Base-by-base conservation (phyloP, 2,329 filamentous ascomycete species). In the Colletotrichum sp. region DNA sequence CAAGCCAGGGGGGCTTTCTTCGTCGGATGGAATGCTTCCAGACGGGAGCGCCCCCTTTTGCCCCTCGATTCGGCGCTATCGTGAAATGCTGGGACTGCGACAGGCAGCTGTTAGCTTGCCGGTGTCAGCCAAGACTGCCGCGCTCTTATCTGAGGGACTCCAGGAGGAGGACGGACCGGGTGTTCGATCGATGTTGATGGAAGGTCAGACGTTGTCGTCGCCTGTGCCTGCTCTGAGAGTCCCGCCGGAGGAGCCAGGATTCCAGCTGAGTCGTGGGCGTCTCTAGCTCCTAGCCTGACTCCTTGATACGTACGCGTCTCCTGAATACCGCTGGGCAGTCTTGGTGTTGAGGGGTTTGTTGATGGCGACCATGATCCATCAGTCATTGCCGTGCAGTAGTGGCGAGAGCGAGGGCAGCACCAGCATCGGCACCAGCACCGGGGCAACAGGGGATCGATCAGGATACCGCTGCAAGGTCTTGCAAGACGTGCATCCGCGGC, bases 61-160 rank as follows among this genome's bases (percentile, higher is more conserved):
- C 26, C 69, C 52, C 34, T 58, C 21, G 30, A 38, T 38, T 21
- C 8, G 32, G 10, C 21, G 15, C 18, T 24, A 34, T 62, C 18
- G 21, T n/a, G 9, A 48, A 32, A 34, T 34, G 58, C 55, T n/a
- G 64, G 26, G 32, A 26, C 61, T 15, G n/a, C 21, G 30, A 75
- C 56, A 16, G 24, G 16, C 58, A 36, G n/a, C 70, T 75, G 58
- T 68, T 65, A 69, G 28, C 34, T 52, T 72, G 48, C 21, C 43
- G 28, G 24, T 65, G 52, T 65, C 43, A 73, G 70, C 70, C 73
- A 75, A 75, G 73, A 58, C 48, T 73, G 70, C 32, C 26, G 64
- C 73, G 64, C 43, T 68, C 62, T 21, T 65, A 56, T 72, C 32
- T 34, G 32, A 72, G 64, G 34, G n/a, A 48, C 32, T 28, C 28